Conservation (phyloP, 441 rosid species). For the Populus trichocarpa region DNA sequence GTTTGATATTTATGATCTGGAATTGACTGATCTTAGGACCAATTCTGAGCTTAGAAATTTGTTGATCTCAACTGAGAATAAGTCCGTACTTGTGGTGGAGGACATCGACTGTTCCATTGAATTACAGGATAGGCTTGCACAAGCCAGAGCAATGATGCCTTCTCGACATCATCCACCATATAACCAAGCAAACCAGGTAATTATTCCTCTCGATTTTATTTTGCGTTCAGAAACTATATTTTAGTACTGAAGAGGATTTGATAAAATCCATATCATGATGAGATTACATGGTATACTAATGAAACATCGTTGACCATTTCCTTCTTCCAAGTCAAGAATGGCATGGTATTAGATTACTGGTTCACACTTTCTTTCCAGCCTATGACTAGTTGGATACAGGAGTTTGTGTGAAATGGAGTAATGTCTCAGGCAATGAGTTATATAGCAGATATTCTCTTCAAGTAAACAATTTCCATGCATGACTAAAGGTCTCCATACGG, state of each 20-base stretch:
- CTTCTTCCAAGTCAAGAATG: no score
- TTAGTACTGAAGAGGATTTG: background rate
- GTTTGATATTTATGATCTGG: constrained; percentile 48
- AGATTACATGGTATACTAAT: constrained; percentile 5
- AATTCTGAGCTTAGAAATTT: constrained; percentile 46
- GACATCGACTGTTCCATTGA: constrained; percentile 37
- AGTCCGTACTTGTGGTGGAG: constrained; percentile 43
- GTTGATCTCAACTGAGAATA: constrained; percentile 33
- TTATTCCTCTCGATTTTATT: background rate
- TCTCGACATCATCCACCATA: background rate
- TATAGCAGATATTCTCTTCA: no score
- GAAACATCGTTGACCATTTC: no score
- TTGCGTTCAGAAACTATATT: no score
- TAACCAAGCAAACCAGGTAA: constrained; percentile 9
- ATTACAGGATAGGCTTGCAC: constrained; percentile 24
- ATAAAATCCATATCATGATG: background rate
- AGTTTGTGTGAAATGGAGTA: no score
- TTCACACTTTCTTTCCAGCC: no score
- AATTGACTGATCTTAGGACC: constrained; percentile 32
- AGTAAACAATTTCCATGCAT: no score
- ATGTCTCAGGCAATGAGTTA: no score
- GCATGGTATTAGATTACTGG: no score
- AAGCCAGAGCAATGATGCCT: background rate
- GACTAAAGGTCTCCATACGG: no score
- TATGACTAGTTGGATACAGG: no score